Percentiles rank a stretch among this genome's conserved stretches.
Conservation (phyloP, 1,139 yeast species). For the Debaryomyces psychrophilus region DNA sequence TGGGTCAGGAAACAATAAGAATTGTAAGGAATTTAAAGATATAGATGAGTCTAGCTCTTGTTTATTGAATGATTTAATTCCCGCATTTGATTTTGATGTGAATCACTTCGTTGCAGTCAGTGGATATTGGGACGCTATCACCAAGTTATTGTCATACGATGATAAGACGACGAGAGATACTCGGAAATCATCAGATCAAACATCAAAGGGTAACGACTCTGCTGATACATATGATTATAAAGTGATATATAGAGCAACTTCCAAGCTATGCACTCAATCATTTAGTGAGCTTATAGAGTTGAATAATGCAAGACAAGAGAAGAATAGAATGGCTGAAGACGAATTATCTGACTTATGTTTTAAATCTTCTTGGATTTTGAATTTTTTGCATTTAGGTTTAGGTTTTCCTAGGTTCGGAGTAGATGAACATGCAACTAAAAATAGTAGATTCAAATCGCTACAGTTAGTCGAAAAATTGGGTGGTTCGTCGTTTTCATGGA, state of each 20-base stretch:
- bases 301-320: conserved; percentile 29
- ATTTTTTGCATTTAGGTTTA: conserved; percentile 71
- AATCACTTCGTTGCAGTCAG: conserved; percentile 78
- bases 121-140: conserved; percentile 79
- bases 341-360: conserved; percentile 61
- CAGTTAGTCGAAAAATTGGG: conserved; percentile 64
- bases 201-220: conserved; percentile 8
- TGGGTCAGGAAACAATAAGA: conserved; percentile 19
- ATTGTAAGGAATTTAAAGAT: conserved; percentile 37
- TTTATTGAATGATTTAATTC: conserved; percentile 56
- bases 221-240: conserved; percentile 37
- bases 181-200: neutral
- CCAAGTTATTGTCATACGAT: conserved; percentile 43
- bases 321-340: conserved; percentile 33
- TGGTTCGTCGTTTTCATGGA: conserved; percentile 78
- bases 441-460: conserved; percentile 48
- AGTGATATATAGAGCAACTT: conserved; percentile 46
- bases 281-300: conserved; percentile 46
- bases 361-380: conserved; percentile 72
- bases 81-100: conserved; percentile 68
- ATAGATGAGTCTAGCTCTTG: conserved; percentile 47
- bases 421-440: conserved; percentile 33
- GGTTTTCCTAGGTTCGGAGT: conserved; percentile 66
- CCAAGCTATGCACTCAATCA: conserved; percentile 48
- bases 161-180: conserved; percentile 15